Base-by-base conservation (phyloP, 2,329 filamentous ascomycete species). In the Myriosclerotinia scirpicola region DNA sequence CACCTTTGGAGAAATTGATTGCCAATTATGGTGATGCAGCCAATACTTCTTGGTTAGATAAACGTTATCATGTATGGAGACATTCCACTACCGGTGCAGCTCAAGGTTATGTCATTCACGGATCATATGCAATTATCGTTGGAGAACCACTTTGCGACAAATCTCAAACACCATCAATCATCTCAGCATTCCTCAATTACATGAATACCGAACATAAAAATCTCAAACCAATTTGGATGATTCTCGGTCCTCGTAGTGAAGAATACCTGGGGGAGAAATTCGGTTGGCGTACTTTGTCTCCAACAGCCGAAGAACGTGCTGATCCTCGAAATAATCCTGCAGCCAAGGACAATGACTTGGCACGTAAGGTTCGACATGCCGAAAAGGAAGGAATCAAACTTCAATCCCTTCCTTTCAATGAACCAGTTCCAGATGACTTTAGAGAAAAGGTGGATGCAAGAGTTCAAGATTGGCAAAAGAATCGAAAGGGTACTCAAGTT, bases 21-120 rank as follows among this genome's bases (percentile, higher is more conserved):
- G 92, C 92, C 75, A 97, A 97, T 78, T 97, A 97, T 73, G 93
- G 93, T 69, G 93, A 97, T 78, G 92, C 93, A 2, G 93, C 92
- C 59, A 96, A 96, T 75, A 97, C 93, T 0, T 95, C 92, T 0
- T 97, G 93, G 92, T 85, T 95, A 9, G 93, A 97, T 76, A 90
- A 93, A 8, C 88, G 92, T 8, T 97, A 93, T 77, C 84, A 91
- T 75, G 88, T 96, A 67, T 97, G 92, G 92, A 88, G 93, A 40
- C 92, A 97, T 75, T 80, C 85, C 30, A 77, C 81, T 44, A 94
- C 90, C 2, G 93, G 93, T 59, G 93, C 93, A 0, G 93, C 93
- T 6, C 84, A 97, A 44, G 91, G 92, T 14, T 97, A 91, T 75
- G 91, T 95, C 2, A 86, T 87, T 55, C 87, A 90, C 71, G 87